A percentile compares a stretch with the other conserved stretches of the same genome.
Evolutionary conservation across 2,329 filamentous ascomycete genomes (phyloP).

Genomic region (Aureobasidium vineae): DNA sequence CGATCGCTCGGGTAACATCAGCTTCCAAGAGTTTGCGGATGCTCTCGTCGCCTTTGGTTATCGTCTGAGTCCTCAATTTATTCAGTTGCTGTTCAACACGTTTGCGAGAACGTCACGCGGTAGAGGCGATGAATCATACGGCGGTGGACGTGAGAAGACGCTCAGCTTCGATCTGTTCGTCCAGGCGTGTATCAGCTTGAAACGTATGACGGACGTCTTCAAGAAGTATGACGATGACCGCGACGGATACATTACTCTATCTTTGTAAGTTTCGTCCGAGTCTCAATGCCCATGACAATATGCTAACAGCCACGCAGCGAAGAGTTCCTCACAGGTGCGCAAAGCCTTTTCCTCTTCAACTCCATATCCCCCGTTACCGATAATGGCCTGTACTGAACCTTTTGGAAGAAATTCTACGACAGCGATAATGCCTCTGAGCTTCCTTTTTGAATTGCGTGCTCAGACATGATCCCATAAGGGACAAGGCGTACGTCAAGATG

Average conservation of each 20-base stretch:
- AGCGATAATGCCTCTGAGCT: constrained; percentile 16
- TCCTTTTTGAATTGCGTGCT: not conserved
- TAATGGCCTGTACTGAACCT: constrained; percentile 50
- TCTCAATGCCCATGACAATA: not conserved
- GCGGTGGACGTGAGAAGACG: constrained; percentile 38
- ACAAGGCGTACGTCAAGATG: not conserved
- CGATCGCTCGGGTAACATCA: constrained; percentile 84
- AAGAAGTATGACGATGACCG: constrained; percentile 98
- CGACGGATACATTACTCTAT: constrained; percentile 72
- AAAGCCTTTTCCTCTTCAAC: constrained; percentile 55
- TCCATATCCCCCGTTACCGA: constrained; percentile 52
- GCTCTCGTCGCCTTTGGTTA: constrained; percentile 92
- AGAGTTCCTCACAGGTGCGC: constrained; percentile 57
- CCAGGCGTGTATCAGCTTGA: constrained; percentile 92
- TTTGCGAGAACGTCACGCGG: constrained; percentile 61
- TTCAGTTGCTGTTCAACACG: constrained; percentile 78
- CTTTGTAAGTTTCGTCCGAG: constrained; percentile 48
- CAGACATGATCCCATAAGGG: not conserved
- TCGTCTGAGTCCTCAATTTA: constrained; percentile 77
- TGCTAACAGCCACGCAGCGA: constrained; percentile 41
- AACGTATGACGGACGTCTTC: constrained; percentile 98
- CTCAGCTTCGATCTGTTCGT: constrained; percentile 86
- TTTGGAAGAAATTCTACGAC: constrained; percentile 26
- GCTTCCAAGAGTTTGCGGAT: constrained; percentile 80
- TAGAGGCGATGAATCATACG: constrained; percentile 37